These are phyloP conservation scores for Bryopsis sp. DNA, from an alignment of 139 green algal genomes.

Conservation along the genomic window DNA sequence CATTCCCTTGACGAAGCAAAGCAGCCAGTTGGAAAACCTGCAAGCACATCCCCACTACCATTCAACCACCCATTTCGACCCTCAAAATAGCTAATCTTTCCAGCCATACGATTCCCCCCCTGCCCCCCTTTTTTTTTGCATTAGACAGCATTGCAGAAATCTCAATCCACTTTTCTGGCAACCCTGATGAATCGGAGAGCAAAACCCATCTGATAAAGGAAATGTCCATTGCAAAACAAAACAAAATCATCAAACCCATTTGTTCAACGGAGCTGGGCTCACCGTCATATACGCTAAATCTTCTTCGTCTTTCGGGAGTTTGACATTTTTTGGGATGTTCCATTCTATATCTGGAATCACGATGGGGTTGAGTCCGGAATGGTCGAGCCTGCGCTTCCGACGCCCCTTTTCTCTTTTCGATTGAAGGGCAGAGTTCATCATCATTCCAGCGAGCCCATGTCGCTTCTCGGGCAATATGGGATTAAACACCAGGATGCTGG, in stretches of 20 bases:
- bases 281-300: constrained; percentile 13
- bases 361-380: not conserved
- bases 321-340: not conserved
- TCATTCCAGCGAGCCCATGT: not conserved
- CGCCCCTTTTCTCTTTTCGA: not conserved
- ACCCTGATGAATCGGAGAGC: too few relatives aligned
- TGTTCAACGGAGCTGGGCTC: not conserved
- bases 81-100: too few relatives aligned
- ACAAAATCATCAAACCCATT: not conserved
- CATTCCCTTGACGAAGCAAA: constrained; percentile 9
- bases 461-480: not conserved
- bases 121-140: too few relatives aligned
- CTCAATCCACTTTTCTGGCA: too few relatives aligned
- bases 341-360: not conserved
- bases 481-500: not conserved
- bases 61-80: too few relatives aligned
- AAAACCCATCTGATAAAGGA: too few relatives aligned
- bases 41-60: too few relatives aligned
- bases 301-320: not conserved
- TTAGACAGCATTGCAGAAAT: too few relatives aligned
- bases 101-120: too few relatives aligned
- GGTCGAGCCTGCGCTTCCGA: not conserved
- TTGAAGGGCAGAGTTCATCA: not conserved
- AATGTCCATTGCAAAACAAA: too few relatives aligned
- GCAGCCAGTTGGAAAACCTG: constrained; percentile 22